These are phyloP conservation scores for Lepiota venenata DNA, from an alignment of 768 basidiomycete species.

Conservation along the genomic window DNA sequence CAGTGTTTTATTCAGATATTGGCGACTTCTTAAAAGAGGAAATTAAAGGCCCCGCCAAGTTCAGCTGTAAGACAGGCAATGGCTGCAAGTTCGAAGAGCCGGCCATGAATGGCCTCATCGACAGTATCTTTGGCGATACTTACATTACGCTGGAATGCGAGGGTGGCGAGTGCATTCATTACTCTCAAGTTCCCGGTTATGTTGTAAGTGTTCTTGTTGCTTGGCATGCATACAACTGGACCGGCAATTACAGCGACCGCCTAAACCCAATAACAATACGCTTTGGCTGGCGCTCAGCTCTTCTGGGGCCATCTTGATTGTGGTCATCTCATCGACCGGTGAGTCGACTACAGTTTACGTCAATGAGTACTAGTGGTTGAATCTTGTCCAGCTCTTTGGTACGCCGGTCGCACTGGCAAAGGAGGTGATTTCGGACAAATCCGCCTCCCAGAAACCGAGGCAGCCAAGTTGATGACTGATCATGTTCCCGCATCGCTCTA, in stretches of 20 bases:
- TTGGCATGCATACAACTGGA: background rate
- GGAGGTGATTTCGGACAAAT: constrained; percentile 69
- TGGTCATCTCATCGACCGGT: constrained; percentile 67
- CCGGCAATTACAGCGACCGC: constrained; percentile 50
- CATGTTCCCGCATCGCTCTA: constrained; percentile 95
- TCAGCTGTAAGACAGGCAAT: constrained; percentile 67
- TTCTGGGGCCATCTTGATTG: constrained; percentile 71
- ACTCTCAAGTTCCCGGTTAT: constrained; percentile 94
- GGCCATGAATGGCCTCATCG: constrained; percentile 94
- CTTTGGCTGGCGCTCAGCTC: constrained; percentile 82
- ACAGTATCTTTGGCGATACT: constrained; percentile 88
- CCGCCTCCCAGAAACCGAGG: constrained; percentile 77
- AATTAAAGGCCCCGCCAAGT: constrained; percentile 87
- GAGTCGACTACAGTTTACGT: constrained; percentile 11
- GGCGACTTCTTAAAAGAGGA: constrained; percentile 87
- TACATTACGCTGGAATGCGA: constrained; percentile 86
- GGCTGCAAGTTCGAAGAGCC: constrained; percentile 94
- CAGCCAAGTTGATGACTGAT: constrained; percentile 84
- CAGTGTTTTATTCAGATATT: constrained; percentile 58
- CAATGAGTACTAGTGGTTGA: background rate
- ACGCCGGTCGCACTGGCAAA: constrained; percentile 71
- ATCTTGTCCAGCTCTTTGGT: constrained; percentile 68
- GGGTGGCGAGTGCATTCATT: constrained; percentile 92
- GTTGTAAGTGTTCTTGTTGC: constrained; percentile 38
- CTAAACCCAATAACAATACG: constrained; percentile 83